phyloP scores from a whole-genome alignment of 106 monocot species.

The Allium cepa region DNA sequence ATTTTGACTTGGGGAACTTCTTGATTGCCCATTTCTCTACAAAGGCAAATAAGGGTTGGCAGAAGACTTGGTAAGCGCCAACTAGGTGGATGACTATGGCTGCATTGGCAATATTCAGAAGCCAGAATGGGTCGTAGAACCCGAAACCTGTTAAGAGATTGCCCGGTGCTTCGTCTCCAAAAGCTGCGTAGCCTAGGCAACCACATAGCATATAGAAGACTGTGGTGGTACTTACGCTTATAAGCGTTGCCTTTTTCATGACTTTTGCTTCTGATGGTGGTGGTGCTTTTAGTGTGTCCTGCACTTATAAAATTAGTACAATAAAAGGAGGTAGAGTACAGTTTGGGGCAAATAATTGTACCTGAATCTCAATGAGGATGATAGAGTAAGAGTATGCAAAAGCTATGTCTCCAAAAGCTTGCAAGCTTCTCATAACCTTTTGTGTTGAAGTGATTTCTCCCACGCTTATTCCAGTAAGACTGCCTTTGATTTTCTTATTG shows the following conservation, averaged over 20 bases:
- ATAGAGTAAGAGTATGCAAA: conserved; percentile 72
- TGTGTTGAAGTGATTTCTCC: conserved; percentile 31
- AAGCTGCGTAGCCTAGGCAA: conserved; percentile 58
- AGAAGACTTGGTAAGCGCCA: conserved; percentile 63
- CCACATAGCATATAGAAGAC: conserved; percentile 55
- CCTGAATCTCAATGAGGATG: conserved; percentile 72
- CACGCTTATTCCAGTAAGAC: conserved; percentile 48
- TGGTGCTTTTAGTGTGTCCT: conserved; percentile 58
- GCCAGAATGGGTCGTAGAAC: conserved; percentile 75
- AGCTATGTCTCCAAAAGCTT: conserved; percentile 62
- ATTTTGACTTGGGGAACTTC: conserved; percentile 33
- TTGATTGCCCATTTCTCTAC: conserved; percentile 42
- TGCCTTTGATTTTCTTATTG: conserved; percentile 34
- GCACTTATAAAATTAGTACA: background rate
- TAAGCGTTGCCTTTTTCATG: conserved; percentile 54
- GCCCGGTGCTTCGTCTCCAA: conserved; percentile 44
- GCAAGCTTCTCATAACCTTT: conserved; percentile 56
- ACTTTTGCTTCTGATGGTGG: conserved; percentile 51
- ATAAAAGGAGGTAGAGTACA: background rate
- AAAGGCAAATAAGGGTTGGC: conserved; percentile 64
- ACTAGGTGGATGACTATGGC: conserved; percentile 59
- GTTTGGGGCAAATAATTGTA: background rate
- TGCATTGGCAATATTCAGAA: conserved; percentile 53
- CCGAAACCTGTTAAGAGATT: conserved; percentile 69
- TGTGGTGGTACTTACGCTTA: conserved; percentile 51